phyloP scores from a whole-genome alignment of 768 basidiomycete genomes.

The Suillus clintonianus region DNA sequence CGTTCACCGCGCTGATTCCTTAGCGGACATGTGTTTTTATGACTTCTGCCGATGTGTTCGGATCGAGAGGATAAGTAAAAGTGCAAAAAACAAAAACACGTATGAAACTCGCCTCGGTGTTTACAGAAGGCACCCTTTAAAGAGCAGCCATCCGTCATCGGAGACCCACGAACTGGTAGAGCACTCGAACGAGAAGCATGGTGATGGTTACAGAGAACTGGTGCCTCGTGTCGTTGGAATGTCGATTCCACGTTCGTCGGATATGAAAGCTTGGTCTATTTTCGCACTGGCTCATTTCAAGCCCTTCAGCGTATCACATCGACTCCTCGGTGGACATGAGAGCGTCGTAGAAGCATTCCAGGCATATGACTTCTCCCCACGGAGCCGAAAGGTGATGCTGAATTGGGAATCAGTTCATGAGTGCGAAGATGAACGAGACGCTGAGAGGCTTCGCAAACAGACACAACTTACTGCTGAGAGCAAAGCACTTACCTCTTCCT shows the following conservation, averaged over 20 bases:
- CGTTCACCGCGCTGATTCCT: conserved; percentile 11
- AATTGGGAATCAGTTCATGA: too few relatives aligned
- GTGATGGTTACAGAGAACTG: not conserved
- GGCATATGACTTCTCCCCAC: not conserved
- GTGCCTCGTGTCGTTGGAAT: conserved; percentile 18
- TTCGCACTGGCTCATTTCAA: conserved; percentile 2
- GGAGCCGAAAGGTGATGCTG: conserved; percentile 16
- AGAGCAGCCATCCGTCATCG: not conserved
- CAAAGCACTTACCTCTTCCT: too few relatives aligned
- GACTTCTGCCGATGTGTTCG: conserved; percentile 23
- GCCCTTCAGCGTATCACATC: not conserved
- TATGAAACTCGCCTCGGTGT: not conserved
- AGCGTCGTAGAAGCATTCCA: conserved; percentile 14
- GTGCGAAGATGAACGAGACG: too few relatives aligned
- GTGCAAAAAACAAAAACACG: not conserved
- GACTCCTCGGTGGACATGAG: conserved; percentile 3
- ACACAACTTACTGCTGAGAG: too few relatives aligned
- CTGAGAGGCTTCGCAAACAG: too few relatives aligned
- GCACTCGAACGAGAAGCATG: not conserved
- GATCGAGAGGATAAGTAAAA: conserved; percentile 9
- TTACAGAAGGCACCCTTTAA: not conserved
- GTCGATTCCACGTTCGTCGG: conserved; percentile 9
- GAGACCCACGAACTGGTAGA: conserved; percentile 15
- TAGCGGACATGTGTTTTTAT: conserved; percentile 26
- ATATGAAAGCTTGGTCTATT: not conserved